phyloP scores from a whole-genome alignment of 495 filamentous ascomycete species.

The Stereocaulon alpinum region DNA sequence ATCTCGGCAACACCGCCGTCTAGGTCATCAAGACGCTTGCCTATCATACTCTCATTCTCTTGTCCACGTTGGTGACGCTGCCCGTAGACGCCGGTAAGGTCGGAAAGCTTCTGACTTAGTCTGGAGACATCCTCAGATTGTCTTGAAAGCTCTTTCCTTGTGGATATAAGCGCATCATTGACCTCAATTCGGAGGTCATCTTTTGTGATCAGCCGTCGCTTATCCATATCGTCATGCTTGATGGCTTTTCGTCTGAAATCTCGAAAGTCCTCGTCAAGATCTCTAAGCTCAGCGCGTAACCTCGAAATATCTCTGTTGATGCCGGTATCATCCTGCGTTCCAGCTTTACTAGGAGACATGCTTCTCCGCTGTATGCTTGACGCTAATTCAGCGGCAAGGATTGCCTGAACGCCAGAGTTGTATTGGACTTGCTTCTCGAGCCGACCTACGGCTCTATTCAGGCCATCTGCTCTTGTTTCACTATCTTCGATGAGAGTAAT shows the following conservation, averaged over 20 bases:
- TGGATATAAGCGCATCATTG: neutral
- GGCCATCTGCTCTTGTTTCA: conserved; percentile 4
- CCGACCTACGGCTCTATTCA: neutral
- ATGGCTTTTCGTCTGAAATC: neutral
- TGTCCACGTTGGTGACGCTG: neutral
- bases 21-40: too few species aligned
- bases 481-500: conserved; percentile 1
- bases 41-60: neutral
- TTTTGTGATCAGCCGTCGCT: neutral
- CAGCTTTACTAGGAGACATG: neutral
- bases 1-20: too few species aligned
- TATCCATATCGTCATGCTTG: neutral
- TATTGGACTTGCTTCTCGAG: conserved; percentile 5
- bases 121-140: neutral
- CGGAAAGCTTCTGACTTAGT: neutral
- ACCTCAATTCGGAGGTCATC: conserved; percentile 2
- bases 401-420: neutral
- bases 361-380: neutral
- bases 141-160: neutral
- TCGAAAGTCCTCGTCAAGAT: neutral
- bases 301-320: neutral
- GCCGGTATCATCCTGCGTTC: neutral
- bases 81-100: neutral
- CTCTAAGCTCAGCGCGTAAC: neutral
- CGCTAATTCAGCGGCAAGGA: neutral